Base-by-base conservation (phyloP, 169 alveolate species). In the Plasmodium berghei region DNA sequence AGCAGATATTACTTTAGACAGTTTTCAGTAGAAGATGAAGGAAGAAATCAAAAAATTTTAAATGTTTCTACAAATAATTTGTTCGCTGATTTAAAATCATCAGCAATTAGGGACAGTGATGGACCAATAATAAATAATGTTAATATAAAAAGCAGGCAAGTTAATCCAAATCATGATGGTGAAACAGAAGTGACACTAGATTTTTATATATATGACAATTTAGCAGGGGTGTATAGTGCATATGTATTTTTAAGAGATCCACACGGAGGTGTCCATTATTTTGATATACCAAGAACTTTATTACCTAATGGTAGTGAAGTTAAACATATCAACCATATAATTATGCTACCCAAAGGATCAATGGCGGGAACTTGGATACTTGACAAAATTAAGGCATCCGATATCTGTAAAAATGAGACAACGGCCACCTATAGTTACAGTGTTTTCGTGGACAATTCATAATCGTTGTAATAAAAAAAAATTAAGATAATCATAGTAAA, bases 291-390 rank as follows among this genome's bases (percentile, higher is more conserved):
- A 46, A 56, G 49, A 16, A 40, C 67, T 20, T n/a, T 49, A 16
- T 63, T 94, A 93, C 87, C 77, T 45, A 52, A 52, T 20, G 89
- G 62, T 45, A 24, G 71, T 40, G 93, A 87, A 55, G 77, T 88
- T 80, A 91, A 64, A 73, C 3, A 22, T 10, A 71, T 93, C 46
- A 20, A 18, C n/a, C 88, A 89, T 66, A 42, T 34, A 45, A 80
- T 92, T 22, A 34, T 89, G 20, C 87, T 93, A 14, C 96, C 96
- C 5, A 72, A 77, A 58, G 96, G 96, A 20, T 93, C 96, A 12
- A 74, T 93, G 83, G 94, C 95, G 1, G 96, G 96, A 3, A 92
- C 92, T 9, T 93, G 96, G 96, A 10, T 83, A 34, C 40, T 83
- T n/a, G 90, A 83, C 1, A 85, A 83, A 18, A 83, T 83, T 45